Evolutionary conservation across 2,329 filamentous ascomycete species (phyloP), one percentile per base, ranked within the genome.

Genomic region (Leptographium lundbergii): DNA sequence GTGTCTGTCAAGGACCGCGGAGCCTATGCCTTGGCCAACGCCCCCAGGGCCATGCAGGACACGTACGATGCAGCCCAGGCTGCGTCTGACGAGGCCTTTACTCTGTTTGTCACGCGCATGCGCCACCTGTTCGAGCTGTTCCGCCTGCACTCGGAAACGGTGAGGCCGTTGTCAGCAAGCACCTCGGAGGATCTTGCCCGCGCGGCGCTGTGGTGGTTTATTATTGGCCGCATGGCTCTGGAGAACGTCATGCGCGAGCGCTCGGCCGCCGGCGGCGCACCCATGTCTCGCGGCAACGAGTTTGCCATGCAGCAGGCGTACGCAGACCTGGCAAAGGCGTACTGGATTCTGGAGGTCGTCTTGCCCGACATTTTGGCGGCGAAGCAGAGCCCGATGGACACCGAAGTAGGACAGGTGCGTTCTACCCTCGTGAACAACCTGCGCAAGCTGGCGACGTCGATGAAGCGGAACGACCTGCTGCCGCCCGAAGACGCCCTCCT

Each of bases 121-220:
- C 81, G 79, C 24, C 88, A 91, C 67, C 80, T 94, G 65, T 85
- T 82, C 62, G 84, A 87, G 63, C 77, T 94, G 3, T 95, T 95
- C 68, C 79, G 84, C 45, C 72, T 92, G 51, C 88, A 91, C 60
- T 86, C 90, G 0, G 89, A 95, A 69, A 81, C 85, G 36, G 77
- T 86, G 34, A 84, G 82, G 62, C 84, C 88, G 0, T 69, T 91
- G 5, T 77, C 81, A 59, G 77, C 80, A 34, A 86, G 82, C 56
- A 75, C 82, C 0, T 77, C 86, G 0, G 76, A 79, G 54, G 82
- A 90, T 61, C 86, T 91, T 74, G 77, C 87, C 11, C 81, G 88
- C 60, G 86, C 85, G 27, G 85, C 84, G 4, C 75, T 89, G 0
- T 96, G 91, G 91, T 96, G 91, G 91, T 95, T 96, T 67, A 69